A percentile compares a stretch with the other conserved stretches of the same genome.
phyloP scores from a whole-genome alignment of 2,329 filamentous ascomycete genomes.

The Microsporum audouinii region DNA sequence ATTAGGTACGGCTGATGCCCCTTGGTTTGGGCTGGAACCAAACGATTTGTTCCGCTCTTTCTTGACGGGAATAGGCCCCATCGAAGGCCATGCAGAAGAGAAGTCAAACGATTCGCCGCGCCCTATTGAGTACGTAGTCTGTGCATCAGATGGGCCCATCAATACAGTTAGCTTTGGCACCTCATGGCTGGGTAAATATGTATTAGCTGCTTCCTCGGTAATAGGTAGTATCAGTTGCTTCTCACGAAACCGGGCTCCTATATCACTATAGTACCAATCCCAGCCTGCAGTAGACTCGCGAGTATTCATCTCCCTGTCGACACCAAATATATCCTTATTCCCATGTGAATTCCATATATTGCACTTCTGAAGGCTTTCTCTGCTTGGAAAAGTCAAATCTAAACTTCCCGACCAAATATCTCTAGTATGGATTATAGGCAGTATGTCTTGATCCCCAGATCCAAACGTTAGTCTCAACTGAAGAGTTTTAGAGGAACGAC shows the following conservation, averaged over 20 bases:
- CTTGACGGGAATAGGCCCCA: constrained; percentile 5
- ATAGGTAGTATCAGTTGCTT: constrained; percentile 33
- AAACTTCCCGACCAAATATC: constrained; percentile 38
- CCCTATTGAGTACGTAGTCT: constrained; percentile 33
- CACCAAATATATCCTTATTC: constrained; percentile 35
- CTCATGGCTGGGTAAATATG: constrained; percentile 33
- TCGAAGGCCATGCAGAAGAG: constrained; percentile 32
- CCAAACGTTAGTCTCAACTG: constrained; percentile 43
- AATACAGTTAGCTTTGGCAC: constrained; percentile 35
- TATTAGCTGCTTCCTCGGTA: constrained; percentile 25
- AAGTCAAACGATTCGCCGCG: constrained; percentile 36
- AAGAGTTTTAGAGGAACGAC: constrained; percentile 33
- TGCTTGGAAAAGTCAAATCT: constrained; percentile 42
- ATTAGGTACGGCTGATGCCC: constrained; percentile 8
- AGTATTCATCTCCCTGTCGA: constrained; percentile 30
- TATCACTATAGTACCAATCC: constrained; percentile 43
- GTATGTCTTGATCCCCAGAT: constrained; percentile 39
- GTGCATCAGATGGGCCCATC: constrained; percentile 39
- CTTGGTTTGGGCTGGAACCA: neutral
- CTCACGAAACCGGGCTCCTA: constrained; percentile 31
- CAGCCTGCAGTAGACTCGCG: constrained; percentile 38
- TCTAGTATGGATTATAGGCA: constrained; percentile 37
- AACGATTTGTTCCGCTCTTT: constrained; percentile 12
- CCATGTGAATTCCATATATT: constrained; percentile 24
- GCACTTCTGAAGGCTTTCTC: constrained; percentile 25